phyloP scores from a whole-genome alignment of 2,329 filamentous ascomycete genomes.

The Xylariaceae sp. region DNA sequence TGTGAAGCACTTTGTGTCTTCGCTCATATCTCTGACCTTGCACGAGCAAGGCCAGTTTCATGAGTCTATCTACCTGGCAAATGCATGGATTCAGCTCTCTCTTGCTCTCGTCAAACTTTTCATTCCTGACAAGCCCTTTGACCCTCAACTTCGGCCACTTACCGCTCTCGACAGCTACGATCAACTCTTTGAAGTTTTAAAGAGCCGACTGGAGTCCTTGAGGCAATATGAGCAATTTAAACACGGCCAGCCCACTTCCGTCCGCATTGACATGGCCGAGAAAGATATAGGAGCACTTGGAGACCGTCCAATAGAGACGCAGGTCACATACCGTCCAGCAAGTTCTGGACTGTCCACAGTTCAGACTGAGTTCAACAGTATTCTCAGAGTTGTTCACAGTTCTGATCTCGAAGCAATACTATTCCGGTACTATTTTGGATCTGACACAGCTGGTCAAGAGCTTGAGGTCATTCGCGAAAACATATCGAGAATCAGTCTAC shows the following conservation, averaged over 20 bases:
- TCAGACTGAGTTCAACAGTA: conserved; percentile 78
- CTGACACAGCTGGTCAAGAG: conserved; percentile 37
- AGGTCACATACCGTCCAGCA: conserved; percentile 67
- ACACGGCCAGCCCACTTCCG: conserved; percentile 63
- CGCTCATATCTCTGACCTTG: conserved; percentile 42
- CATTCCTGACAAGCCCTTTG: conserved; percentile 80
- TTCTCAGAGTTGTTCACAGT: conserved; percentile 62
- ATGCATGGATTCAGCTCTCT: conserved; percentile 74
- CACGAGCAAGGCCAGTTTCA: conserved; percentile 25
- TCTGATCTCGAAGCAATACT: conserved; percentile 40
- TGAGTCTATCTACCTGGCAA: conserved; percentile 38
- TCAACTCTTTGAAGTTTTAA: conserved; percentile 53
- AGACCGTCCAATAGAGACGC: conserved; percentile 58
- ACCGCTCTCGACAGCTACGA: conserved; percentile 60
- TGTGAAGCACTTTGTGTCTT: conserved; percentile 40
- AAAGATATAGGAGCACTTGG: conserved; percentile 62
- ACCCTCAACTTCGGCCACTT: conserved; percentile 65
- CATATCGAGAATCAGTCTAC: conserved; percentile 64
- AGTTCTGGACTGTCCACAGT: conserved; percentile 65
- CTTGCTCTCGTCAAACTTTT: conserved; percentile 73
- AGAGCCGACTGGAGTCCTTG: conserved; percentile 56
- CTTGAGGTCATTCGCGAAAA: conserved; percentile 51
- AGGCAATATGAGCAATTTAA: conserved; percentile 62
- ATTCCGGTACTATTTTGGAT: conserved; percentile 31
- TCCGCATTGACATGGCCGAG: conserved; percentile 61